phyloP scores from a whole-genome alignment of 345 rosid species.

The Turritis glabra region DNA sequence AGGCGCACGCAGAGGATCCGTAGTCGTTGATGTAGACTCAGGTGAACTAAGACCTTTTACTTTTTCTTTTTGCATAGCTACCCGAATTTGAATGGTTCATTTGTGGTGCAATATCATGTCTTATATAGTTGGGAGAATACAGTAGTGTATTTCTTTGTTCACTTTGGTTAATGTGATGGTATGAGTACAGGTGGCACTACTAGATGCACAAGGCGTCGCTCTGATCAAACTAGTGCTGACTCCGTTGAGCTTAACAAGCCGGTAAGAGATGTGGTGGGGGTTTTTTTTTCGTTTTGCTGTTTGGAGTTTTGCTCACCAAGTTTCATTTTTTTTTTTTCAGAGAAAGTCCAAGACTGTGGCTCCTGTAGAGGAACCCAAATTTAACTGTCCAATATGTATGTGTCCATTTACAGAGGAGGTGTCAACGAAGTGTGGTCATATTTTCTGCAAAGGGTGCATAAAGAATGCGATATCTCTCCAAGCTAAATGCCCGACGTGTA shows the following conservation, averaged over 20 bases:
- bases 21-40: slow-evolving; percentile 67
- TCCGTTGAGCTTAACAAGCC: background rate
- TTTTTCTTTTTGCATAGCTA: background rate
- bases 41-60: slow-evolving; percentile 42
- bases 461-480: slow-evolving; percentile 56
- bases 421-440: slow-evolving; percentile 95
- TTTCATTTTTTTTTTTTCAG: background rate
- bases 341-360: slow-evolving; percentile 40
- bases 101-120: background rate
- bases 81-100: background rate
- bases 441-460: slow-evolving; percentile 83
- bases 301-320: slow-evolving; percentile 11
- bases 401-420: slow-evolving; percentile 68
- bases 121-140: background rate
- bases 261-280: slow-evolving; percentile 6
- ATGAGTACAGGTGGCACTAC: slow-evolving; percentile 18
- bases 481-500: slow-evolving; percentile 84
- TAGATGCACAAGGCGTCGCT: slow-evolving; percentile 8
- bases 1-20: slow-evolving; percentile 44
- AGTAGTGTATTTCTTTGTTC: background rate
- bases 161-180: slow-evolving; percentile 23
- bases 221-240: slow-evolving; percentile 27
- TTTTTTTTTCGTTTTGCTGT: background rate
- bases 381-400: slow-evolving; percentile 93
- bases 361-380: slow-evolving; percentile 67